These are phyloP conservation scores for Mikania micrantha DNA, from an alignment of 129 eudicot genomes.

Conservation along the genomic window DNA sequence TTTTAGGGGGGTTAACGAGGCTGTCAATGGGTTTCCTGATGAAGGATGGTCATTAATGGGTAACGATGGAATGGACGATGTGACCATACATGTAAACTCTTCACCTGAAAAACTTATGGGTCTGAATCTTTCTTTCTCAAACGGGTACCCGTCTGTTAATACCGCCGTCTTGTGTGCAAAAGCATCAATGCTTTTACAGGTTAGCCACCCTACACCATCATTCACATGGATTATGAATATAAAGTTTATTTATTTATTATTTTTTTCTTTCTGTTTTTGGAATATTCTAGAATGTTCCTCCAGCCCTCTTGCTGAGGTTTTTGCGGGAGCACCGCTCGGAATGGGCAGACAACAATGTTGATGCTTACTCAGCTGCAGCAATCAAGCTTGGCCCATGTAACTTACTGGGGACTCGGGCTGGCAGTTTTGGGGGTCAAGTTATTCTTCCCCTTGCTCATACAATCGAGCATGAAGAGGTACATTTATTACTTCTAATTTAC, in stretches of 20 bases:
- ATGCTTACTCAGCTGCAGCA: slow-evolving; percentile 75
- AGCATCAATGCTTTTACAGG: slow-evolving; percentile 98
- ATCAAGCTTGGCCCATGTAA: slow-evolving; percentile 62
- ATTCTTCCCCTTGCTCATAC: slow-evolving; percentile 89
- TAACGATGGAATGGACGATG: slow-evolving; percentile 79
- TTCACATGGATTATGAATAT: not conserved
- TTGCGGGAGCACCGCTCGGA: slow-evolving; percentile 78
- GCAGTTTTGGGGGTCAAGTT: slow-evolving; percentile 68
- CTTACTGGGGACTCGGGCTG: slow-evolving; percentile 43
- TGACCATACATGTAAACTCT: slow-evolving; percentile 79
- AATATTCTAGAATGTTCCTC: slow-evolving; percentile 60
- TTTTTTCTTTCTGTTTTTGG: not conserved
- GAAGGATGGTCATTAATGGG: slow-evolving; percentile 91
- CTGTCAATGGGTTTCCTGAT: slow-evolving; percentile 74
- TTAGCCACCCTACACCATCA: slow-evolving; percentile 17
- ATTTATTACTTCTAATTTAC: not conserved
- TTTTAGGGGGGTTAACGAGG: slow-evolving; percentile 91
- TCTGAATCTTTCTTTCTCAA: slow-evolving; percentile 56
- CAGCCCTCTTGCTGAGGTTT: slow-evolving; percentile 66
- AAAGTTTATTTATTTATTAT: not conserved
- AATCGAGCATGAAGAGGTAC: slow-evolving; percentile 77
- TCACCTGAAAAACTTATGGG: slow-evolving; percentile 89
- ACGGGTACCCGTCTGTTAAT: slow-evolving; percentile 71
- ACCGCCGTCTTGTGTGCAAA: slow-evolving; percentile 80
- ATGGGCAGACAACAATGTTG: slow-evolving; percentile 77